Percentiles rank a stretch among this genome's conserved stretches.
Conservation (phyloP, 1,139 yeast species). For the Eremothecium cymbalariae region DNA sequence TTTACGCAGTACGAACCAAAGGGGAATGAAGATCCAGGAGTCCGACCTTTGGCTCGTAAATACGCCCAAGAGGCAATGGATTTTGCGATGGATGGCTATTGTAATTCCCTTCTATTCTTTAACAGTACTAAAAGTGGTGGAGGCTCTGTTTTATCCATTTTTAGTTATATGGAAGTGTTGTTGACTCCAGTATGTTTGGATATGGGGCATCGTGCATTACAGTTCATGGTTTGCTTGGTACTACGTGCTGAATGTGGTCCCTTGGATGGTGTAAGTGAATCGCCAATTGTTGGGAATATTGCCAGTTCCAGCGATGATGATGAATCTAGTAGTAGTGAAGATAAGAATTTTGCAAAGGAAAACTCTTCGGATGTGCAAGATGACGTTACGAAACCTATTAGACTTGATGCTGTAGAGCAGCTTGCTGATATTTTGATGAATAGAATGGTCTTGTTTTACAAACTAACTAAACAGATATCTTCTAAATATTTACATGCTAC, state of each 20-base stretch:
- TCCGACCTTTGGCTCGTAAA: conserved; percentile 30
- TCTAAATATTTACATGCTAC: conserved; percentile 48
- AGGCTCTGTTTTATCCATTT: conserved; percentile 28
- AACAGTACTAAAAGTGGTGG: conserved; percentile 19
- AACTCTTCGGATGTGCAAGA: conserved; percentile 11
- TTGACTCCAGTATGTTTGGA: conserved; percentile 41
- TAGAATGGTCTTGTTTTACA: conserved; percentile 35
- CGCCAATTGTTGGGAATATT: conserved; percentile 17
- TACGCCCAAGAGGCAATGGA: conserved; percentile 37
- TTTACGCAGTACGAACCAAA: conserved; percentile 40
- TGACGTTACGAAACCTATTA: conserved; percentile 18
- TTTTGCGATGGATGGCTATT: conserved; percentile 36
- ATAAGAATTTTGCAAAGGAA: conserved; percentile 17
- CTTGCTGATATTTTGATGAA: conserved; percentile 32
- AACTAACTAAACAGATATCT: conserved; percentile 32
- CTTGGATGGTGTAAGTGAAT: conserved; percentile 31
- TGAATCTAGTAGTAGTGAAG: conserved; percentile 20
- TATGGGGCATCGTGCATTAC: conserved; percentile 44
- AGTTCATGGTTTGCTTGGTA: conserved; percentile 44
- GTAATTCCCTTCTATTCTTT: conserved; percentile 35
- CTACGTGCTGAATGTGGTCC: conserved; percentile 40
- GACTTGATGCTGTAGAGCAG: conserved; percentile 31
- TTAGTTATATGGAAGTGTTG: conserved; percentile 38
- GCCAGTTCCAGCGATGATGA: conserved; percentile 16
- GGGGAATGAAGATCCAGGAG: conserved; percentile 32